Base-by-base conservation (phyloP, 1,139 yeast species). In the Geotrichum fermentans region DNA sequence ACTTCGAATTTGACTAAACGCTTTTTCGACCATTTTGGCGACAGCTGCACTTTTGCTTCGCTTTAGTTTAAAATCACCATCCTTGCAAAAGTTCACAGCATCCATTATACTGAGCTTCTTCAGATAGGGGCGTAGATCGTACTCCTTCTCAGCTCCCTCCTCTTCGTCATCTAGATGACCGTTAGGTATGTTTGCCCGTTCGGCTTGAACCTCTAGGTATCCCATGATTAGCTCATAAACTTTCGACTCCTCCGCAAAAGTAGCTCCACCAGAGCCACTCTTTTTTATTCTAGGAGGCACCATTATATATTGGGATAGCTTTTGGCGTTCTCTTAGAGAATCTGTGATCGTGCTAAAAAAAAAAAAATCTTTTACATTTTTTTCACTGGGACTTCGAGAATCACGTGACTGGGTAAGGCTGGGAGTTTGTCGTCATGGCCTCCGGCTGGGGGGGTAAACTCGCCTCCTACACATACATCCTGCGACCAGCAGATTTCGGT, bases 1-100 rank as follows among this genome's bases (percentile, higher is more conserved):
- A 32, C 64, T 67, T 7, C 65, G 58, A 18, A 75, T 61, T 35
- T 65, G 64, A 26, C 70, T 69, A 51, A 82, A 65, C 0, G 80
- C 82, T 21, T 72, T 73, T 24, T 77, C 81, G 8, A 83, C 73
- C 11, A 82, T 71, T 57, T 78, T 80, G 56, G 80, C 83, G 45
- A 86, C 66, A 2, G 71, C 60, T 4, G 67, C 68, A 56, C 77
- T 78, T 63, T 89, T 89, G 61, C 45, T 16, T 49, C 53, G 35
- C 34, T 47, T 43, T 17, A 38, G 50, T 37, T 57, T 47, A 44
- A 58, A 45, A 37, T 59, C 61, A 10, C 54, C 47, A 21, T 57
- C 45, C 43, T 58, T 59, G 41, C 61, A 58, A 17, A 58, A 47
- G 26, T 54, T 56, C 10, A 57, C 53, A 8, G 59, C 58, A 20